A percentile compares a stretch with the other conserved stretches of the same genome.
These are phyloP conservation scores for Solanum clarkiae DNA, from an alignment of 257 asterid species.

Conservation along the genomic window DNA sequence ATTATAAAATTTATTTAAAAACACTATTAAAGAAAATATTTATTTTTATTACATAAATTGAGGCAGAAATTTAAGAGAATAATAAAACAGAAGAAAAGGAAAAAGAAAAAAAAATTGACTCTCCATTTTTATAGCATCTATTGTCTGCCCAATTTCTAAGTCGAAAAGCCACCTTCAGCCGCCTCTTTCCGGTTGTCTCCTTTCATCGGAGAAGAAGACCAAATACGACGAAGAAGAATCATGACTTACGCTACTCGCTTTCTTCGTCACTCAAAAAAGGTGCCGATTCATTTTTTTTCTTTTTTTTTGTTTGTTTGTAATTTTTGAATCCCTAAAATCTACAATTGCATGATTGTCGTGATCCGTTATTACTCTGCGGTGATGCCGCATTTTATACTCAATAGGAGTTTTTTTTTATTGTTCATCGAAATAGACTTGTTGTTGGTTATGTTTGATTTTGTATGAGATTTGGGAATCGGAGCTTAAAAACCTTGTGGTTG, in stretches of 20 bases:
- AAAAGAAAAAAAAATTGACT: background rate
- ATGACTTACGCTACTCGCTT: constrained; percentile 51
- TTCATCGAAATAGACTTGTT: background rate
- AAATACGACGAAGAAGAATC: background rate
- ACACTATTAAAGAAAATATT: too few relatives aligned
- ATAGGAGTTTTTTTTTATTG: background rate
- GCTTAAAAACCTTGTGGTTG: background rate
- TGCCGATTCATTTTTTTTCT: background rate
- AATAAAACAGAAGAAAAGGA: background rate
- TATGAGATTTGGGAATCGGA: background rate
- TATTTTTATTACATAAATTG: too few relatives aligned
- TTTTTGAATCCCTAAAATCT: background rate
- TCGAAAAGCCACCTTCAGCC: constrained; percentile 1
- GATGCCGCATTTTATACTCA: background rate
- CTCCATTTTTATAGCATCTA: background rate
- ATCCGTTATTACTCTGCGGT: background rate
- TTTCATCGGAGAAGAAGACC: background rate
- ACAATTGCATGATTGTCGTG: background rate
- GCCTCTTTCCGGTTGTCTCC: background rate
- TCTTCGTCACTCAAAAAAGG: constrained; percentile 59
- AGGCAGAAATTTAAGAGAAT: too few relatives aligned
- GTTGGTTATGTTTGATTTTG: background rate
- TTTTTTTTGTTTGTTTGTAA: background rate
- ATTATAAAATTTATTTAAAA: too few relatives aligned
- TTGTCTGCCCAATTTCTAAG: background rate